Evolutionary conservation across 139 green algal genomes (phyloP).

Genomic region (Microglena sp.): DNA sequence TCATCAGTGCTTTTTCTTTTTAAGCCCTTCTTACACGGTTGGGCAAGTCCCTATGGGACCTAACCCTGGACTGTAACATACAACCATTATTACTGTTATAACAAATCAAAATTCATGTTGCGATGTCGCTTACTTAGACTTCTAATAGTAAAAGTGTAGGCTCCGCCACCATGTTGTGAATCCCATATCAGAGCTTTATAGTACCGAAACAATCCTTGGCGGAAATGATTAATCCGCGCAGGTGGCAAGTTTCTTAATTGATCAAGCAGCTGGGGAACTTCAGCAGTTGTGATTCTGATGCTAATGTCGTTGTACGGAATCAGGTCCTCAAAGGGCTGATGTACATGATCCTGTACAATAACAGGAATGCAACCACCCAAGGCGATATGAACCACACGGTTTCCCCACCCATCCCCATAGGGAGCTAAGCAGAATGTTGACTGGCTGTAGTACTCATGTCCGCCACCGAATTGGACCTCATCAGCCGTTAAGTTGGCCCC

Average conservation of each 20-base stretch:
- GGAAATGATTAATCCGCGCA: not conserved
- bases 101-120: too few relatives aligned
- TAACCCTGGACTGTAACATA: too few relatives aligned
- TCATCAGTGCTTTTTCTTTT: too few relatives aligned
- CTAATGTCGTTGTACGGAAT: constrained; percentile 1
- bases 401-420: constrained; percentile 12
- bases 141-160: constrained; percentile 4
- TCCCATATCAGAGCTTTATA: constrained; percentile 2
- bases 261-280: constrained; percentile 3
- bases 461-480: not conserved
- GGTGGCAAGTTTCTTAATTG: not conserved
- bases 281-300: not conserved
- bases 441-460: not conserved
- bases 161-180: not conserved
- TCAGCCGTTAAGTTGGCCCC: too few relatives aligned
- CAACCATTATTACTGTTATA: too few relatives aligned
- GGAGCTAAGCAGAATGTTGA: constrained; percentile 5
- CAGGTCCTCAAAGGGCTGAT: constrained; percentile 9
- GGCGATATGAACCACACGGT: not conserved
- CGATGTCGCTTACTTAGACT: too few relatives aligned
- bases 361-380: constrained; percentile 4
- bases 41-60: too few relatives aligned
- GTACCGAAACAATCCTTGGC: not conserved
- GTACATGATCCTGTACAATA: constrained; percentile 9
- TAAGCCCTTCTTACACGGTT: too few relatives aligned